Percentiles rank a stretch among this genome's conserved stretches.
phyloP scores from a whole-genome alignment of 2,329 filamentous ascomycete species.

The Colletotrichum tabaci region DNA sequence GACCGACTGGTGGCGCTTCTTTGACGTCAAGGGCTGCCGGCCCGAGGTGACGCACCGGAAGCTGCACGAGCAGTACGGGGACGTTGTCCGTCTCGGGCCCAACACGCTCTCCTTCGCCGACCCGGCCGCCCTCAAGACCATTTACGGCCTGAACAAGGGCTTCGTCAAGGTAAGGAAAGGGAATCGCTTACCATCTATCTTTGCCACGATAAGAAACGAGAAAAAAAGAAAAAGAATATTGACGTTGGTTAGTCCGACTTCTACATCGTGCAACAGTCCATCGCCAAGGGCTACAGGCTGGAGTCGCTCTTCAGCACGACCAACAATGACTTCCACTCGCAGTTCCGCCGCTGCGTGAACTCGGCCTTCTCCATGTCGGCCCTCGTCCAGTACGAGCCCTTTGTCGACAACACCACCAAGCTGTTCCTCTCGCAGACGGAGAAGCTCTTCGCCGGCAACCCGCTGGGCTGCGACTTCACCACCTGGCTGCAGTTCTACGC shows the following conservation, averaged over 20 bases:
- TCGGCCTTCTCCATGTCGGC: slow-evolving; percentile 84
- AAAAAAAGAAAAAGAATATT: neutral
- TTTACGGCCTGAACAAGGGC: slow-evolving; percentile 88
- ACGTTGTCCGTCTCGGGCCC: slow-evolving; percentile 82
- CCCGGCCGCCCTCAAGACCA: slow-evolving; percentile 79
- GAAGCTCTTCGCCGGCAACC: slow-evolving; percentile 64
- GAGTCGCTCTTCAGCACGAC: slow-evolving; percentile 83
- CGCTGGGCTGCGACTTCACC: slow-evolving; percentile 73
- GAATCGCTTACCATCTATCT: slow-evolving; percentile 29
- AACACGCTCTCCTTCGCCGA: slow-evolving; percentile 82
- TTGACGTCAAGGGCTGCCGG: slow-evolving; percentile 75
- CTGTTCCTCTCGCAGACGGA: slow-evolving; percentile 78
- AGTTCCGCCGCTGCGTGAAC: slow-evolving; percentile 82
- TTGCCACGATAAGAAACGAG: neutral
- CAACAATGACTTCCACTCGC: slow-evolving; percentile 81
- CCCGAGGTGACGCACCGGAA: slow-evolving; percentile 78
- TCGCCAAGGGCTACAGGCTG: slow-evolving; percentile 77
- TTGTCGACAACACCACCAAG: slow-evolving; percentile 82
- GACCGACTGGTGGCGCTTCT: slow-evolving; percentile 80
- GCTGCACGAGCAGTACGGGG: slow-evolving; percentile 80
- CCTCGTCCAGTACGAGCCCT: slow-evolving; percentile 83
- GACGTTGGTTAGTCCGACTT: slow-evolving; percentile 75
- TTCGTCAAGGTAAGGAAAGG: slow-evolving; percentile 75
- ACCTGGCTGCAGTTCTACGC: slow-evolving; percentile 86
- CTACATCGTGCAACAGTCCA: slow-evolving; percentile 83